Evolutionary conservation across 2,329 filamentous ascomycete genomes (phyloP).

Genomic region (Chalaropsis ovoidea): DNA sequence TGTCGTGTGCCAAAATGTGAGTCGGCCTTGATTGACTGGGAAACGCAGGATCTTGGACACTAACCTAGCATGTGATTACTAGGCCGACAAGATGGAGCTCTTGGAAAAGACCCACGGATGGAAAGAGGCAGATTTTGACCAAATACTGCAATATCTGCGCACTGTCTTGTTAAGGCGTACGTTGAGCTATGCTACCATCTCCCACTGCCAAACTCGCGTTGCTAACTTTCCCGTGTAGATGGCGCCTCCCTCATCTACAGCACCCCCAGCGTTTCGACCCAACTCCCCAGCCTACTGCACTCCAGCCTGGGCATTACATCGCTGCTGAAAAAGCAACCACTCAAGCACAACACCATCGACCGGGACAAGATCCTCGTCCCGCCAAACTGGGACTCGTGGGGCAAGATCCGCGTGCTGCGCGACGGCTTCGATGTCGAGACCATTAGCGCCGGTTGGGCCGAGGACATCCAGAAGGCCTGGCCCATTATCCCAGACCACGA

Average conservation of each 20-base stretch:
- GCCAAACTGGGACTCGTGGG: constrained; percentile 97
- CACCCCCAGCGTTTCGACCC: constrained; percentile 63
- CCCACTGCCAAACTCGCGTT: constrained; percentile 23
- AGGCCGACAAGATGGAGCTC: constrained; percentile 82
- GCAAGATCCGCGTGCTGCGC: constrained; percentile 84
- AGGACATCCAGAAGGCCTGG: constrained; percentile 59
- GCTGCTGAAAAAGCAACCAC: constrained; percentile 62
- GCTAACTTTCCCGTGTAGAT: constrained; percentile 41
- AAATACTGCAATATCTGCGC: constrained; percentile 83
- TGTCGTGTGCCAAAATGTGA: constrained; percentile 90
- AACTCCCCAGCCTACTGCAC: constrained; percentile 69
- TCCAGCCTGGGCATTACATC: constrained; percentile 80
- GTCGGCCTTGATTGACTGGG: constrained; percentile 29
- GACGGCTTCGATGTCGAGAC: constrained; percentile 88
- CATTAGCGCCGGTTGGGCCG: constrained; percentile 73
- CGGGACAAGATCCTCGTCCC: constrained; percentile 90
- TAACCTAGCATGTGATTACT: constrained; percentile 11
- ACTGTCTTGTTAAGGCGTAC: constrained; percentile 79
- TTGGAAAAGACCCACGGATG: constrained; percentile 83
- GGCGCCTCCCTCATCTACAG: constrained; percentile 80
- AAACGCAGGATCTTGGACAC: neutral
- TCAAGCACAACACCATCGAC: constrained; percentile 87
- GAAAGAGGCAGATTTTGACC: constrained; percentile 95
- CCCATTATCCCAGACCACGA: constrained; percentile 31
- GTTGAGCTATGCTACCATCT: constrained; percentile 29